Conservation (phyloP, 805 yeast genomes). For the Suhomyces pyralidae region DNA sequence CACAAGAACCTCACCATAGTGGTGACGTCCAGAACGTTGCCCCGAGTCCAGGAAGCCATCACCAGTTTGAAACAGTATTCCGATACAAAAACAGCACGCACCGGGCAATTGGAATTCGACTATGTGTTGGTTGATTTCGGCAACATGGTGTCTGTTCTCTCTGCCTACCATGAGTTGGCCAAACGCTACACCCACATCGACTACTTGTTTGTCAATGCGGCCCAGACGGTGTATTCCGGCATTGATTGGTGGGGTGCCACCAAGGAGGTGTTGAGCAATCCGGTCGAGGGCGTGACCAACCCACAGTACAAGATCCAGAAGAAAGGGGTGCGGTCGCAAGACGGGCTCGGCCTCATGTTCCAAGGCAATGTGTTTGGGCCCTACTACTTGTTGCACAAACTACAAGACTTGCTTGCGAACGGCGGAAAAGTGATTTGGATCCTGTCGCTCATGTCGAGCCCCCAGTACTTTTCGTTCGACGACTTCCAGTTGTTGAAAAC, state of each 20-base stretch:
- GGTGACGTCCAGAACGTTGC: conserved; percentile 85
- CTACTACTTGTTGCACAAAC: conserved; percentile 71
- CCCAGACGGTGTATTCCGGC: conserved; percentile 83
- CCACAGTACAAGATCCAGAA: conserved; percentile 85
- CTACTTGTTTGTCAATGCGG: conserved; percentile 82
- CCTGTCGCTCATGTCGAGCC: conserved; percentile 76
- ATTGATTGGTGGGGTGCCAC: conserved; percentile 82
- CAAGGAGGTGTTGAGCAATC: conserved; percentile 60
- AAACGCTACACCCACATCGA: conserved; percentile 67
- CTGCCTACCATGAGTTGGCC: conserved; percentile 68
- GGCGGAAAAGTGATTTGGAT: conserved; percentile 84
- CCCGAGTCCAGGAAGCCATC: conserved; percentile 77
- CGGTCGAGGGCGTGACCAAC: conserved; percentile 79
- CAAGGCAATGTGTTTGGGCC: conserved; percentile 98
- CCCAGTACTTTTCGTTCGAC: conserved; percentile 66
- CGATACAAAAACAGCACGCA: conserved; percentile 31
- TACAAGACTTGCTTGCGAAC: conserved; percentile 52
- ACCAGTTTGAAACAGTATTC: conserved; percentile 39
- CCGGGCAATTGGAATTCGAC: conserved; percentile 74
- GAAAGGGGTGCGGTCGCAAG: conserved; percentile 70
- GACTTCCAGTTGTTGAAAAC: conserved; percentile 71
- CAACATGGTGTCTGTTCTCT: conserved; percentile 78
- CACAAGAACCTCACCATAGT: conserved; percentile 66
- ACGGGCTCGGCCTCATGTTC: conserved; percentile 82
- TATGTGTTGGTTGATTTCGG: conserved; percentile 87